Conservation (phyloP, 345 rosid genomes). For the Citrus inodora region DNA sequence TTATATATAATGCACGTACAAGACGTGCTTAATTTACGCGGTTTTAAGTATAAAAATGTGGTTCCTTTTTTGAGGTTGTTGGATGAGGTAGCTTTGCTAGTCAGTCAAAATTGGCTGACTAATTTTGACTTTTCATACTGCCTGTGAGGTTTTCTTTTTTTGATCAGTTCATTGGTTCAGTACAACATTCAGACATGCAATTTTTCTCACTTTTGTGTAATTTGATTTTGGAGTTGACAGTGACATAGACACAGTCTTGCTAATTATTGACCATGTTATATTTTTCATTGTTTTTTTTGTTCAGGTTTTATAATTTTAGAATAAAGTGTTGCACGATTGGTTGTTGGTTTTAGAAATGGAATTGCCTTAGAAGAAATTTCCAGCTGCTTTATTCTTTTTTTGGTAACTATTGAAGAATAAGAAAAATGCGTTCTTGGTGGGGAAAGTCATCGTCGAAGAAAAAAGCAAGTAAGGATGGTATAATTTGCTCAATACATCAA, state of each 20-base stretch:
- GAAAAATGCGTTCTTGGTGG: slow-evolving; percentile 62
- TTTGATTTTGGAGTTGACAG: background rate
- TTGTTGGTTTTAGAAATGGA: slow-evolving; percentile 9
- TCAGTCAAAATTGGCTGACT: background rate
- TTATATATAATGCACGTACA: background rate
- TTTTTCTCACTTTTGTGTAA: background rate
- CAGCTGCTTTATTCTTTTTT: background rate
- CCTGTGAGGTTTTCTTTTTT: background rate
- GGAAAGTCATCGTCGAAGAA: slow-evolving; percentile 54
- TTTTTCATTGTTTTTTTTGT: background rate
- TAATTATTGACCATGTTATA: background rate
- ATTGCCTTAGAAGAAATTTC: slow-evolving; percentile 12
- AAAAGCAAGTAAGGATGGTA: slow-evolving; percentile 48
- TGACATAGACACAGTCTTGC: background rate
- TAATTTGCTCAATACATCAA: slow-evolving; percentile 40
- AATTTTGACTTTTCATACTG: background rate
- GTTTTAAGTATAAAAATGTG: background rate
- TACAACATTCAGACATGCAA: background rate
- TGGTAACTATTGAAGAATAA: background rate
- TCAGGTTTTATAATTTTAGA: slow-evolving; percentile 13
- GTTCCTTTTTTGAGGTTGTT: slow-evolving; percentile 6
- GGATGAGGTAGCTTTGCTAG: slow-evolving; percentile 8
- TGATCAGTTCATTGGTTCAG: background rate
- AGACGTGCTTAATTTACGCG: background rate
- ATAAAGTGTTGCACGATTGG: background rate